Base-by-base conservation (phyloP, 208 protist species). In the Acanthamoeba lenticulata region DNA sequence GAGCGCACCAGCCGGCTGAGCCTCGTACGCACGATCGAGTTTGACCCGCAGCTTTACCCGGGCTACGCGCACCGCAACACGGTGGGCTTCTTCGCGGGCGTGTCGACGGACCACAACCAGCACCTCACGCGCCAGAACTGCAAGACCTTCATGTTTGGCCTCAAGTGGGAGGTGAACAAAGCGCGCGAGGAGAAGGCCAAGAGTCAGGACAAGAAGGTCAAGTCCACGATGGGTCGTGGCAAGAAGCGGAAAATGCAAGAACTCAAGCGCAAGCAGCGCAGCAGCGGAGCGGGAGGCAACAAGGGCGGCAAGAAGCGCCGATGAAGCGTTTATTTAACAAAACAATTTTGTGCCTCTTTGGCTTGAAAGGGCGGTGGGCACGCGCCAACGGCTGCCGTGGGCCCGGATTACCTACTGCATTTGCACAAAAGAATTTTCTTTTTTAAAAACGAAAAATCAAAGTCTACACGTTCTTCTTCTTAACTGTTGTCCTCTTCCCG, bases 51-150 rank as follows among this genome's bases (percentile, higher is more conserved):
- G 27, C 44, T 90, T 17, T 90, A 90, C 47, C 49, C 44, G 27
- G 81, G 81, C 81, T 90, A 90, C 32, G 81, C 81, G 9, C 81
- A 90, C 49, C 81, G 81, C 38, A 57, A 67, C 81, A 90, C 81
- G 4, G 7, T 90, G 3, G 81, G 81, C 47, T 90, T 90, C 52
- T 57, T 90, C 49, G 42, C 60, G 72, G 72, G 72, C 36, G 72
- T 83, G 72, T 83, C 72, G 36, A 83, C 36, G 13, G 72, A 83
- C 42, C 49, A n/a, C 72, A 83, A 83, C 21, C 72, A 52, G 27
- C 40, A 83, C 27, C 72, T 83, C 72, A 83, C 72, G 7, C 44
- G 49, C 21, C 72, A 83, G 72, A 83, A 83, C 72, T 83, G 72
- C 72, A 83, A 83, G 72, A 83, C 72, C 15, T 83, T 83, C 72